These are phyloP conservation scores for Trichosporon faecale DNA, from an alignment of 1,284 basidiomycete species.

Conservation along the genomic window DNA sequence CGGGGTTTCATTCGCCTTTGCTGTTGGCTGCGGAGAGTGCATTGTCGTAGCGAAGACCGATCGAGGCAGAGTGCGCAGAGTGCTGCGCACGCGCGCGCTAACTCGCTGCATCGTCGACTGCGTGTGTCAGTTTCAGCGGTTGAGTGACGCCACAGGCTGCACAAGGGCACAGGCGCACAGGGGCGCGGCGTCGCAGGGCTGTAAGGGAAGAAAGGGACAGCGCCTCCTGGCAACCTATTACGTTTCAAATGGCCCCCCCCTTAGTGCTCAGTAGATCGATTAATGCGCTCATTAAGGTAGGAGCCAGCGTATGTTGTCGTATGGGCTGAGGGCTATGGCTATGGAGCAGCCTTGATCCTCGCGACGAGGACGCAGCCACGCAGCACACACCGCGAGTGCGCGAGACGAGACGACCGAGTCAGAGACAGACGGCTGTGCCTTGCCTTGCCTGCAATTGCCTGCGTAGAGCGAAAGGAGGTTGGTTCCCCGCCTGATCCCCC, in stretches of 20 bases:
- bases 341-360: background rate
- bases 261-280: background rate
- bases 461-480: background rate
- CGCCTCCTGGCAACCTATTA: background rate
- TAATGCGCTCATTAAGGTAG: background rate
- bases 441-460: background rate
- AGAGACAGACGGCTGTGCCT: too few relatives aligned
- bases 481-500: too few relatives aligned
- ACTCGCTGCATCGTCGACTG: background rate
- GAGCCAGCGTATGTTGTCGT: background rate
- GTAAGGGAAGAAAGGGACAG: background rate
- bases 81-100: background rate
- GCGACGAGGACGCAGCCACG: background rate
- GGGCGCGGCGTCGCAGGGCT: background rate
- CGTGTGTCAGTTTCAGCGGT: slow-evolving; percentile 2
- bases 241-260: background rate
- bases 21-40: too few relatives aligned
- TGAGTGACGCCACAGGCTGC: background rate
- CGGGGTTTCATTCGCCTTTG: too few relatives aligned
- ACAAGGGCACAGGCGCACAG: background rate
- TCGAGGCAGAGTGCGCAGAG: background rate
- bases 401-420: too few relatives aligned
- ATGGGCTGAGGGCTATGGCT: background rate
- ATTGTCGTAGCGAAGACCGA: background rate
- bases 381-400: too few relatives aligned